Evolutionary conservation across 2,329 filamentous ascomycete species (phyloP).

Genomic region (Trichoderma semiorbis): DNA sequence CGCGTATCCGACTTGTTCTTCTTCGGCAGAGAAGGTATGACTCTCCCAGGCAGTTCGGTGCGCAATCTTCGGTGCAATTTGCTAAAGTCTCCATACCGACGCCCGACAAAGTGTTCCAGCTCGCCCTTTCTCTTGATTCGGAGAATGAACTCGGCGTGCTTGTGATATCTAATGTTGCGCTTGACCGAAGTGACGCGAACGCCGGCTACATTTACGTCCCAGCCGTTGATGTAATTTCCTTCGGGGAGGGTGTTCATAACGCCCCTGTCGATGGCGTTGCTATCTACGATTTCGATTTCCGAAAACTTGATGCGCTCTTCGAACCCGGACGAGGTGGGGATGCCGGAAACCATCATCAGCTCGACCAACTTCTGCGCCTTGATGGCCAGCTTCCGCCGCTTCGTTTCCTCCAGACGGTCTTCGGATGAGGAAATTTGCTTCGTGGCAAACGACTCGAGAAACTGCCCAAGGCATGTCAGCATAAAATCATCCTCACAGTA

Average conservation of each 20-base stretch:
- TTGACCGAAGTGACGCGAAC: constrained; percentile 79
- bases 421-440: constrained; percentile 97
- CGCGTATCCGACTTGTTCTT: constrained; percentile 85
- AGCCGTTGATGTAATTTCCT: constrained; percentile 88
- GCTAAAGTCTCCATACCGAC: constrained; percentile 84
- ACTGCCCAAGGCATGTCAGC: constrained; percentile 49
- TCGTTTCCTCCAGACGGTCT: constrained; percentile 92
- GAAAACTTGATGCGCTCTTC: constrained; percentile 96
- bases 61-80: constrained; percentile 75
- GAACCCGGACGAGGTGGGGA: constrained; percentile 92
- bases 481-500: not conserved
- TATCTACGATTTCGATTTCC: constrained; percentile 94
- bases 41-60: constrained; percentile 83
- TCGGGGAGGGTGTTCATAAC: constrained; percentile 83
- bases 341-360: constrained; percentile 98
- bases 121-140: constrained; percentile 76
- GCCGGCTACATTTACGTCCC: constrained; percentile 93
- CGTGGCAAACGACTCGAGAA: constrained; percentile 93
- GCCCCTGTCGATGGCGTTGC: constrained; percentile 86
- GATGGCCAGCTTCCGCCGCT: constrained; percentile 82
- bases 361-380: constrained; percentile 96
- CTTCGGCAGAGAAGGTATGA: constrained; percentile 78
- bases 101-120: constrained; percentile 73
- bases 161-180: constrained; percentile 83
- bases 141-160: constrained; percentile 90